Conservation (phyloP, 768 basidiomycete genomes). For the Boletus coccyginus region DNA sequence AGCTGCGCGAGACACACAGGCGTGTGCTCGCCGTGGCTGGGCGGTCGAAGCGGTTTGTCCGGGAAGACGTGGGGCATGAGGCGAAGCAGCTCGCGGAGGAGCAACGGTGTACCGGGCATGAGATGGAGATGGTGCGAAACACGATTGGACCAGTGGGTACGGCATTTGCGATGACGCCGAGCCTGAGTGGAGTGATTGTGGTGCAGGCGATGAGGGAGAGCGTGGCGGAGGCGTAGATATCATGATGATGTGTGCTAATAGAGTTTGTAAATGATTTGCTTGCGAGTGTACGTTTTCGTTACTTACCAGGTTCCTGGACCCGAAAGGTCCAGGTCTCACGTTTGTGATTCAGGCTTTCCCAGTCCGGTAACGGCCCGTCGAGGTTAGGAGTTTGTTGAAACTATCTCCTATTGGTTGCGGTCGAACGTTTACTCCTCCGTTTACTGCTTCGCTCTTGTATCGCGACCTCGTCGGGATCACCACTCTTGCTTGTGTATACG, state of each 20-base stretch:
- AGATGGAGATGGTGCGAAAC: slow-evolving; percentile 52
- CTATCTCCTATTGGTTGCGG: too few relatives aligned
- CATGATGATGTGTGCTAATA: background rate
- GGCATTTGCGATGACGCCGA: slow-evolving; percentile 65
- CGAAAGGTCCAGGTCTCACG: too few relatives aligned
- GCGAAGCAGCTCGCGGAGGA: slow-evolving; percentile 46
- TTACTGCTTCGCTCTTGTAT: too few relatives aligned
- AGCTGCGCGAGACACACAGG: slow-evolving; percentile 25
- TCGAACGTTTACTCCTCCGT: too few relatives aligned
- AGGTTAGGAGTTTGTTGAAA: too few relatives aligned
- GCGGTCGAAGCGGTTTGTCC: slow-evolving; percentile 68
- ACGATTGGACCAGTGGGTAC: slow-evolving; percentile 85
- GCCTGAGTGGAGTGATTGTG: slow-evolving; percentile 60
- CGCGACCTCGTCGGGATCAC: too few relatives aligned
- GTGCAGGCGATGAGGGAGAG: slow-evolving; percentile 53
- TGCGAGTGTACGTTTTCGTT: background rate
- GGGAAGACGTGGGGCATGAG: slow-evolving; percentile 59
- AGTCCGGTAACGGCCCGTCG: too few relatives aligned
- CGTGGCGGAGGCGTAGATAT: background rate
- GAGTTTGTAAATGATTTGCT: background rate
- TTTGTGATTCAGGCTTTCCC: too few relatives aligned
- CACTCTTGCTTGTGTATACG: too few relatives aligned
- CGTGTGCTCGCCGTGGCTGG: slow-evolving; percentile 68
- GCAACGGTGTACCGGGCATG: slow-evolving; percentile 6
- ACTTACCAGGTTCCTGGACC: too few relatives aligned